Conservation (phyloP, 441 rosid species). For the Adansonia madagascariensis region DNA sequence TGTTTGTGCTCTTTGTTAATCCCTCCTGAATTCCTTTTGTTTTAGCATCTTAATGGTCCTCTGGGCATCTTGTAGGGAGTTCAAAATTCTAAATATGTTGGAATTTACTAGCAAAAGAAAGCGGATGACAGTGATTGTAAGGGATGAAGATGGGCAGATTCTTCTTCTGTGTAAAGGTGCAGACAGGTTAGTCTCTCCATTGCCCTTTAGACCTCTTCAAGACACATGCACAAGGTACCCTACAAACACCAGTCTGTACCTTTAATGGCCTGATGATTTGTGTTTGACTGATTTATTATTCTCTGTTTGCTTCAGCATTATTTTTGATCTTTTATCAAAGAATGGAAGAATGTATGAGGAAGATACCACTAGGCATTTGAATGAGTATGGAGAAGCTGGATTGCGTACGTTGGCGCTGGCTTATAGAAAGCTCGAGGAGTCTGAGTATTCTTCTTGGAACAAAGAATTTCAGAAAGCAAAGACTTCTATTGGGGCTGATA, state of each 20-base stretch:
- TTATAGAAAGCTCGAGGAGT: slow-evolving; percentile 71
- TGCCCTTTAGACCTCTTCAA: background rate
- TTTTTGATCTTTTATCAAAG: slow-evolving; percentile 87
- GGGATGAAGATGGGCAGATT: slow-evolving; percentile 74
- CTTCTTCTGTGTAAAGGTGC: slow-evolving; percentile 96
- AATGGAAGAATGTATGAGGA: slow-evolving; percentile 71
- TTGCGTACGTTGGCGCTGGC: slow-evolving; percentile 90
- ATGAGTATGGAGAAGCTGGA: slow-evolving; percentile 95
- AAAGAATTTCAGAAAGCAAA: slow-evolving; percentile 81
- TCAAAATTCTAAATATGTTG: slow-evolving; percentile 81
- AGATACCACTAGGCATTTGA: slow-evolving; percentile 74
- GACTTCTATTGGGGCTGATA: slow-evolving; percentile 74
- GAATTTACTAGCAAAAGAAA: slow-evolving; percentile 98
- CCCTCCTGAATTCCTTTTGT: slow-evolving; percentile 18
- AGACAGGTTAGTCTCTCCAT: slow-evolving; percentile 68
- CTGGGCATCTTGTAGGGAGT: slow-evolving; percentile 65
- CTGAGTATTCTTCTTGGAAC: slow-evolving; percentile 83
- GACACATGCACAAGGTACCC: background rate
- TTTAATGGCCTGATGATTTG: slow-evolving; percentile 14
- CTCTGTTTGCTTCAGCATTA: slow-evolving; percentile 61
- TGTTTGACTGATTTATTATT: slow-evolving; percentile 25
- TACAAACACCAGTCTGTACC: background rate
- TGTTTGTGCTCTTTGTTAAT: slow-evolving; percentile 25
- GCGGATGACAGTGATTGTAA: slow-evolving; percentile 89
- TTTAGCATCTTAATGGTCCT: slow-evolving; percentile 27